Evolutionary conservation across 2,329 filamentous ascomycete species (phyloP).

Genomic region (Penicillium hesseltinei): DNA sequence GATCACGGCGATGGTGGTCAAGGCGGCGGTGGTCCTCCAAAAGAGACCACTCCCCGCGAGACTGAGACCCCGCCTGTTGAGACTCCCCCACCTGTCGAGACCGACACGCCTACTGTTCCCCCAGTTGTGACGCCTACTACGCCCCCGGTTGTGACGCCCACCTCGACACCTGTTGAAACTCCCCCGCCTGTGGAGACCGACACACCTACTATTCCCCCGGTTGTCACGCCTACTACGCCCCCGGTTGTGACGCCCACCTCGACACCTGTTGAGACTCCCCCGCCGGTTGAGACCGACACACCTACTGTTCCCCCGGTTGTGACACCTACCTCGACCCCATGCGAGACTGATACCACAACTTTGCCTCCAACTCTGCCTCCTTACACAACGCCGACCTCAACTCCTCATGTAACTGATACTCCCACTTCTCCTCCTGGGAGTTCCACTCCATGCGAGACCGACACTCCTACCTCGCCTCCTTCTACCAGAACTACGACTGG

Average conservation of each 20-base stretch:
- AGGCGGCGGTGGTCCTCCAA: not conserved
- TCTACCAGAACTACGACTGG: conserved; percentile 1
- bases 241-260: not conserved
- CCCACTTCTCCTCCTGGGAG: conserved; percentile 3
- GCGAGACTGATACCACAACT: not conserved
- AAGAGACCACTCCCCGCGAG: conserved; percentile 4
- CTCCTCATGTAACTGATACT: conserved; percentile 5
- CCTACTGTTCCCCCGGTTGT: conserved; percentile 1
- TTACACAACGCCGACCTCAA: not conserved
- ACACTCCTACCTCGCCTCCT: not conserved
- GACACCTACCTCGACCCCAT: not conserved
- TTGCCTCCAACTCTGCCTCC: not conserved
- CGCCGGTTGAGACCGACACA: conserved; percentile 1
- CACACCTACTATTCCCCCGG: not conserved
- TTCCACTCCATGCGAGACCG: conserved; percentile 7
- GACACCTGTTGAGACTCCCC: not conserved
- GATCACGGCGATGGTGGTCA: conserved; percentile 2
- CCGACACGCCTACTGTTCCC: not conserved
- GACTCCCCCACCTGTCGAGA: not conserved
- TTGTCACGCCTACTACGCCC: not conserved
- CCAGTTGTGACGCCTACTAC: not conserved
- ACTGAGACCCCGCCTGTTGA: not conserved
- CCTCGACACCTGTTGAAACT: not conserved
- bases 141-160: not conserved
- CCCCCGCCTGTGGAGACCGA: not conserved